phyloP scores from a whole-genome alignment of 345 rosid species.

The Anastatica hierochuntica region DNA sequence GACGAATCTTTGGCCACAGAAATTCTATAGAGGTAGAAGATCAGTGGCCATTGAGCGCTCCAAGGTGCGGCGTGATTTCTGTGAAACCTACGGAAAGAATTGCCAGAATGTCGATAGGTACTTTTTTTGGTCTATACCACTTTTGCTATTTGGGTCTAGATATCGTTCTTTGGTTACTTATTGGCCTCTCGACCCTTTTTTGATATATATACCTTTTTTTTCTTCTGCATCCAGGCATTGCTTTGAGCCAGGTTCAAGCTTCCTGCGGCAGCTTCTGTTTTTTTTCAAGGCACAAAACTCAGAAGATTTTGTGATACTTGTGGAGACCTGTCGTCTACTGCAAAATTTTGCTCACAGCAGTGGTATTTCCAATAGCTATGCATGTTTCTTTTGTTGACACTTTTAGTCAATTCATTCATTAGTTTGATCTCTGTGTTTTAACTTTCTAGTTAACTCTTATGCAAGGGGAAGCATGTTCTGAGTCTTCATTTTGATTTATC shows the following conservation, averaged over 20 bases:
- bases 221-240: constrained; percentile 48
- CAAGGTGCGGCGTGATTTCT: constrained; percentile 61
- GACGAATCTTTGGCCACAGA: constrained; percentile 51
- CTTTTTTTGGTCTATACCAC: background rate
- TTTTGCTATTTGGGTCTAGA: background rate
- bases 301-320: constrained; percentile 50
- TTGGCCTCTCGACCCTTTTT: background rate
- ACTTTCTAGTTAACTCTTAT: constrained; percentile 9
- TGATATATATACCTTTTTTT: background rate
- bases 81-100: constrained; percentile 42
- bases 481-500: constrained; percentile 17
- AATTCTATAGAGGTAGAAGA: constrained; percentile 93
- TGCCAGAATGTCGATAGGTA: constrained; percentile 81
- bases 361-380: constrained; percentile 31
- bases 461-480: constrained; percentile 14
- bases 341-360: constrained; percentile 37
- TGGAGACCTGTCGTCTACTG: constrained; percentile 59
- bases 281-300: constrained; percentile 52
- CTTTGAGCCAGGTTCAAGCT: constrained; percentile 79
- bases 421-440: constrained; percentile 14
- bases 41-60: constrained; percentile 50
- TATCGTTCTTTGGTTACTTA: background rate
- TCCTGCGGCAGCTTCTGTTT: constrained; percentile 67
- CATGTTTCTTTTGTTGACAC: constrained; percentile 16
- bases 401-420: constrained; percentile 8